Conservation (phyloP, 495 filamentous ascomycete genomes). For the Hypoxylon crocopeplum region DNA sequence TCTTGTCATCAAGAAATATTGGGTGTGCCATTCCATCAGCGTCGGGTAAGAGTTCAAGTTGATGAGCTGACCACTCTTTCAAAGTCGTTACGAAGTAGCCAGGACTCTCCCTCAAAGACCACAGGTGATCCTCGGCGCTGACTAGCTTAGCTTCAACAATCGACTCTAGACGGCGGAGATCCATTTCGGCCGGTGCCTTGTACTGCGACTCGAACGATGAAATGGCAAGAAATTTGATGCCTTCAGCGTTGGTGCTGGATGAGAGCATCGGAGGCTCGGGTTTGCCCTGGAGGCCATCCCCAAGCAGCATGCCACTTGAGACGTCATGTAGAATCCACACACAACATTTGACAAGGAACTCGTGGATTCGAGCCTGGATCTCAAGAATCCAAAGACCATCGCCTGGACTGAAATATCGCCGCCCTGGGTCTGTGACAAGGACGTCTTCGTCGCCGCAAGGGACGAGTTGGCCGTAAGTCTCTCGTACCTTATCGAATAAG, state of each 20-base stretch:
- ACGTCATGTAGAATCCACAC: constrained; percentile 54
- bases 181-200: constrained; percentile 46
- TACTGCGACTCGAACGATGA: constrained; percentile 55
- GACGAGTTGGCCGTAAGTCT: constrained; percentile 53
- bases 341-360: constrained; percentile 53
- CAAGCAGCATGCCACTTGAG: constrained; percentile 6
- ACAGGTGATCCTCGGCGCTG: constrained; percentile 58
- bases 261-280: constrained; percentile 44
- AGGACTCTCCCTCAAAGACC: constrained; percentile 62
- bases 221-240: constrained; percentile 33
- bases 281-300: constrained; percentile 27
- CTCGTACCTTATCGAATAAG: constrained; percentile 43
- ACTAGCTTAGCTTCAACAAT: constrained; percentile 48
- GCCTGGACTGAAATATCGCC: constrained; percentile 36
- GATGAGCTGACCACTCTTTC: constrained; percentile 50
- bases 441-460: constrained; percentile 41
- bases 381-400: constrained; percentile 56
- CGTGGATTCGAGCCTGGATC: constrained; percentile 50
- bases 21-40: constrained; percentile 39
- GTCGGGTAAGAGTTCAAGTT: constrained; percentile 46
- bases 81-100: constrained; percentile 54
- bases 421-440: neutral
- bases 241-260: constrained; percentile 11
- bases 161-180: constrained; percentile 48
- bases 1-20: neutral